Conservation (phyloP, 1,139 yeast species). For the Zygoascus sp. region DNA sequence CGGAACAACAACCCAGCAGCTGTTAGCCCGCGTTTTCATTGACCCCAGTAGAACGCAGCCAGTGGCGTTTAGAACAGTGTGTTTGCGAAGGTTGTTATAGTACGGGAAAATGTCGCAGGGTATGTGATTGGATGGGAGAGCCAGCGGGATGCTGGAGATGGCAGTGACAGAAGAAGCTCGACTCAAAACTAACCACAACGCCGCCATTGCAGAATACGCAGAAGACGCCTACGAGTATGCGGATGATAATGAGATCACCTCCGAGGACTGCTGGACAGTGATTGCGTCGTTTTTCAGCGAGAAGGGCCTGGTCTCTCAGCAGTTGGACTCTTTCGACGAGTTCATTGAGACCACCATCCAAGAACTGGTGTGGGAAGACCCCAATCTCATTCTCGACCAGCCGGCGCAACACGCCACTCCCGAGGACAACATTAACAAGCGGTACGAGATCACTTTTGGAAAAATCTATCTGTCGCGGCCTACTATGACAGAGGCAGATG, state of each 20-base stretch:
- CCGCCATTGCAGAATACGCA: conserved; percentile 16
- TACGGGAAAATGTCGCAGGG: neutral
- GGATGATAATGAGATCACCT: conserved; percentile 73
- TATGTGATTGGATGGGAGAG: too few relatives aligned
- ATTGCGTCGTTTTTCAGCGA: conserved; percentile 94
- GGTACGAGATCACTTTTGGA: conserved; percentile 94
- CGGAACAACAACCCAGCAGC: neutral
- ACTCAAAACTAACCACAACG: neutral
- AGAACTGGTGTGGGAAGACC: conserved; percentile 94
- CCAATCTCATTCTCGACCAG: conserved; percentile 89
- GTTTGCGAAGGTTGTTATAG: neutral
- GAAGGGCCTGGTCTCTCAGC: conserved; percentile 96
- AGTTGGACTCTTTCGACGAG: conserved; percentile 96
- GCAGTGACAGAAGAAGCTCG: too few relatives aligned
- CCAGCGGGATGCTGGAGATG: too few relatives aligned
- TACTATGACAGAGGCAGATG: conserved; percentile 98
- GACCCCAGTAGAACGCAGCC: neutral
- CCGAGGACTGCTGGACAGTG: conserved; percentile 99
- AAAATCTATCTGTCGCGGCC: conserved; percentile 95
- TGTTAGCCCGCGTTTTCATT: neutral
- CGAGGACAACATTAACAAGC: conserved; percentile 79
- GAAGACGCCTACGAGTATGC: conserved; percentile 66
- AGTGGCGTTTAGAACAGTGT: neutral
- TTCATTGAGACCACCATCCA: conserved; percentile 95
- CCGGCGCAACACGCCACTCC: conserved; percentile 97